Evolutionary conservation across 345 rosid genomes (phyloP), one percentile per base, ranked within the genome.

Genomic region (Durio zibethinus): DNA sequence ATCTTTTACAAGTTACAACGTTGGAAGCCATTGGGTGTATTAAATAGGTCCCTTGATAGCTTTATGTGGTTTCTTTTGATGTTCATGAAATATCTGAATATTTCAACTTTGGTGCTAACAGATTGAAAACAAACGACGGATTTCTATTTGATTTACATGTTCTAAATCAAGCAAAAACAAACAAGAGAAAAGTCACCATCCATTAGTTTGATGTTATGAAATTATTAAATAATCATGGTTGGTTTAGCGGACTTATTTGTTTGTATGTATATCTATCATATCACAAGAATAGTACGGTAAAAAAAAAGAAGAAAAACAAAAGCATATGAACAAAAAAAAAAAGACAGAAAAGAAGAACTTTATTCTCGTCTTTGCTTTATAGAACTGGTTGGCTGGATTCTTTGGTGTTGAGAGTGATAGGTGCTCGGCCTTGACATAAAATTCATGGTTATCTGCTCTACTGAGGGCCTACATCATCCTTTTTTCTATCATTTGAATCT

Each of bases 361-460:
- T 75, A 59, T 69, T 18, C 27, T 45, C 8, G 5, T 70, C 73
- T 81, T 83, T 47, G 76, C 75, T 74, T 77, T 75, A 72, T 62
- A 66, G 16, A 56, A 16, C 53, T 40, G 77, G 79, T 59, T 80
- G 73, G 74, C 40, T 77, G 79, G 83, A 81, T 85, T 81, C 86
- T 74, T 38, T 66, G 45, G 73, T 82, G 14, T 60, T 79, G 83
- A 77, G 77, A 81, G 79, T 52, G 84, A 83, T 64, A 80, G 79
- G 78, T 83, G 80, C 77, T 56, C 66, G 56, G 18, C 50, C 50
- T 81, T 76, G 7, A 76, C 74, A 76, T 52, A 71, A 50, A 59
- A 36, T 85, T 82, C 84, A 81, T 79, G 86, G 62, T 79, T 79
- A 83, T 83, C 82, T 50, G 29, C 47, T 76, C 16, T 25, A 16